phyloP scores from a whole-genome alignment of 441 rosid genomes.

The Adansonia grandidieri region DNA sequence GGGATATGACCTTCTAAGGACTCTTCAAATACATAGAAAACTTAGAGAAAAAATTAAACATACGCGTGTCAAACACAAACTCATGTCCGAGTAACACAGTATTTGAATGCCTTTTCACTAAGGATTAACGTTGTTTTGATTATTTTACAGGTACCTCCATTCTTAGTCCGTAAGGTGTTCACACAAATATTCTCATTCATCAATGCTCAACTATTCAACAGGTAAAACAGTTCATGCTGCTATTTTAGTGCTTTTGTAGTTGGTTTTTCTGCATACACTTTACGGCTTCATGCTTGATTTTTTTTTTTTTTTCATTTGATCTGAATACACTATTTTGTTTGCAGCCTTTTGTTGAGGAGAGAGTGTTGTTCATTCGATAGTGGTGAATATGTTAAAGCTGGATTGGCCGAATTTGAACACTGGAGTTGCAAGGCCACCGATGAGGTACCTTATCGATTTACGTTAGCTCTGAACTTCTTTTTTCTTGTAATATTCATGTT shows the following conservation, averaged over 20 bases:
- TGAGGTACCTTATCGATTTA: constrained; percentile 55
- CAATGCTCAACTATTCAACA: constrained; percentile 36
- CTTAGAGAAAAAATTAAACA: too few relatives aligned
- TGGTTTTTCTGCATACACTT: neutral
- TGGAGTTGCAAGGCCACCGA: constrained; percentile 97
- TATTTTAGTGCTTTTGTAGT: neutral
- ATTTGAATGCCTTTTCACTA: neutral
- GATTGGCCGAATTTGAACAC: constrained; percentile 93
- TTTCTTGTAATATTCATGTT: too few relatives aligned
- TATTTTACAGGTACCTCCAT: constrained; percentile 29
- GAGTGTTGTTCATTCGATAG: constrained; percentile 99
- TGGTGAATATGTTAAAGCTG: constrained; percentile 97
- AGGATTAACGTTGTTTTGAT: neutral
- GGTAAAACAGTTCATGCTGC: constrained; percentile 25
- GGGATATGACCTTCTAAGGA: too few relatives aligned
- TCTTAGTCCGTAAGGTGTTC: constrained; percentile 30
- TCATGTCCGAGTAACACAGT: neutral
- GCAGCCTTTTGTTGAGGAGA: constrained; percentile 86
- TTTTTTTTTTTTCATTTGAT: neutral
- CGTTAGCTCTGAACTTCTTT: too few relatives aligned
- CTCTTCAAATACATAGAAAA: too few relatives aligned
- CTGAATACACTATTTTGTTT: neutral
- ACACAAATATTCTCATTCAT: constrained; percentile 33
- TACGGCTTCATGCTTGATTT: neutral
- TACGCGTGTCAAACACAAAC: too few relatives aligned